A percentile compares a stretch with the other conserved stretches of the same genome.
Evolutionary conservation across 805 yeast genomes (phyloP).

Genomic region (Teunomyces gatunensis): DNA sequence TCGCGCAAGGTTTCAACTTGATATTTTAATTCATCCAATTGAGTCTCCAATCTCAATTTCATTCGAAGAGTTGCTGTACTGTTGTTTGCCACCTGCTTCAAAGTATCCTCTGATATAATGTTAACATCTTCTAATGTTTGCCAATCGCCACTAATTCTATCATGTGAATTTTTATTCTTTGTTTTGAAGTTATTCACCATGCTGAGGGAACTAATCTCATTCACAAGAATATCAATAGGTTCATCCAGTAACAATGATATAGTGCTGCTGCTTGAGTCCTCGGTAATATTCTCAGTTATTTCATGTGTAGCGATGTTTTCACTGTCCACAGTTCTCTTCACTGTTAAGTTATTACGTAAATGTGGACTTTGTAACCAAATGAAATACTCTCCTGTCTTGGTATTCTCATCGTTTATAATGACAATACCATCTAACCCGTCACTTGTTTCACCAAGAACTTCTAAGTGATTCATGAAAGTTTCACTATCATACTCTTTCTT

Average conservation of each 20-base stretch:
- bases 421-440: constrained; percentile 7
- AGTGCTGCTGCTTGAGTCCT: no score
- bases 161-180: not conserved
- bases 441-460: not conserved
- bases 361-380: constrained; percentile 6
- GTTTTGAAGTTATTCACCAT: not conserved
- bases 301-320: not conserved
- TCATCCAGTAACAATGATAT: not conserved
- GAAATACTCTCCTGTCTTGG: constrained; percentile 29
- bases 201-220: not conserved
- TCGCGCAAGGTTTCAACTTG: constrained; percentile 12
- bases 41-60: constrained; percentile 16
- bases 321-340: not conserved
- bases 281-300: not conserved
- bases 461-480: not conserved
- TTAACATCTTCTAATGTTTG: constrained; percentile 12
- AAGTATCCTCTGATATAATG: constrained; percentile 16
- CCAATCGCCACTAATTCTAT: constrained; percentile 9
- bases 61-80: constrained; percentile 19
- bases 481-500: not conserved
- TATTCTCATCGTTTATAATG: constrained; percentile 22
- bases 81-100: constrained; percentile 13
- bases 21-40: constrained; percentile 22
- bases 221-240: constrained; percentile 1
- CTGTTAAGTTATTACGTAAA: not conserved